Evolutionary conservation across 495 filamentous ascomycete genomes (phyloP), one percentile per base, ranked within the genome.

Genomic region (Penicillium tannophilum): DNA sequence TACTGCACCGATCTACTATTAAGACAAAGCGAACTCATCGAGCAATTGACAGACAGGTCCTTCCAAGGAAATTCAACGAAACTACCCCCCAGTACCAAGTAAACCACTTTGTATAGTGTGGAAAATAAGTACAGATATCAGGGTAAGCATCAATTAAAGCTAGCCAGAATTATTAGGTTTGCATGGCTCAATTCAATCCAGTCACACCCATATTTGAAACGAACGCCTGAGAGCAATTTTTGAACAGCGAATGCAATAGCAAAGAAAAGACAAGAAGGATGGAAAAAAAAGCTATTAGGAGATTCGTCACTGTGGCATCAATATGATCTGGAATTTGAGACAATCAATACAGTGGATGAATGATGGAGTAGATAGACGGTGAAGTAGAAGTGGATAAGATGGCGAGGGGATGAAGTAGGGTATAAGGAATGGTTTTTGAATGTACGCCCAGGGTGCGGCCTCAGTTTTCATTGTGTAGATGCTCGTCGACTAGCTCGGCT

Each of bases 401-500:
- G 31, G 49, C 35, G 24, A 51, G 44, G 20, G 2, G 2, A 23
- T 17, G 44, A 35, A 31, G 42, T 20, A 16, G 46, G 39, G 36
- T 54, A 54, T 44, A 54, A 17, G 14, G 11, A 2, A 44, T 54
- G 20, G 20, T 42, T 54, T 54, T 43, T 4, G 52, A 19, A 44
- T 54, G 39, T 54, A 54, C 52, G 39, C 10, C 33, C 33, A 53
- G 19, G 28, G 17, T 4, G n/a, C 24, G 24, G 28, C 17, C 31
- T 46, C 23, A 42, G 28, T 59, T 54, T 20, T 49, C 43, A 16
- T 17, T 24, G 23, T 67, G 65, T 8, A 57, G 35, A 11, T 65
- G 63, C 48, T 72, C 72, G 39, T 75, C 70, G 12, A 83, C 78
- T 20, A 83, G 63, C 62, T 83, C 81, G 10, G 81, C 81, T 12